phyloP scores from a whole-genome alignment of 768 basidiomycete species.

The Lepiota brunneoincarnata region DNA sequence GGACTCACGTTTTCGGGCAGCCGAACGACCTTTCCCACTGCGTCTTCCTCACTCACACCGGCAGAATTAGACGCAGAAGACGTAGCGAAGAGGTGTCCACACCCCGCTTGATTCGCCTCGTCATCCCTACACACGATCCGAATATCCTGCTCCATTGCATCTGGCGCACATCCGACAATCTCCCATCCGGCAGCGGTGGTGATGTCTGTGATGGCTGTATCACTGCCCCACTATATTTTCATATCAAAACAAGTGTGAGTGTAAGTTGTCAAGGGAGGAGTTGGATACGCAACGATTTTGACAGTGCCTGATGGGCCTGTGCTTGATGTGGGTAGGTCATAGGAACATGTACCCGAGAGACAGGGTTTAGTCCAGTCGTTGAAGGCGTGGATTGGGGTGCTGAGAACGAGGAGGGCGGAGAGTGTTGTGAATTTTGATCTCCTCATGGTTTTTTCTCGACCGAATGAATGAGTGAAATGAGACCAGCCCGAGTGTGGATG shows the following conservation, averaged over 20 bases:
- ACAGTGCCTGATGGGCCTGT: constrained; percentile 12
- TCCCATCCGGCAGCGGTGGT: constrained; percentile 38
- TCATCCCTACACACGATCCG: constrained; percentile 29
- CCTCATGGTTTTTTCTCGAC: no score
- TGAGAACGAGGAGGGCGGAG: constrained; percentile 5
- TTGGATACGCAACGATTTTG: constrained; percentile 9
- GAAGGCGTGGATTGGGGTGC: background rate
- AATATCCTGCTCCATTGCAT: constrained; percentile 26
- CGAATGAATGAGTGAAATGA: background rate
- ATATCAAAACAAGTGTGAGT: no score
- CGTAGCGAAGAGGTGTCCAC: constrained; percentile 17
- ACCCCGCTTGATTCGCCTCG: constrained; percentile 22
- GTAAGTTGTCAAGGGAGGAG: background rate
- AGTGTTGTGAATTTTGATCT: no score
- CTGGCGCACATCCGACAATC: constrained; percentile 32
- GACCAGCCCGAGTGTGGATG: background rate
- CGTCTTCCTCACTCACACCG: constrained; percentile 17
- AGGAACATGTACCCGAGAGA: constrained; percentile 13
- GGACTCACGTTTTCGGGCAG: constrained; percentile 47
- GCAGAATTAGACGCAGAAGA: background rate
- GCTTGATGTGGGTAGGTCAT: constrained; percentile 1
- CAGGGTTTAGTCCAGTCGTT: constrained; percentile 18
- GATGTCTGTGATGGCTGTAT: constrained; percentile 31
- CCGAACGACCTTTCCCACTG: constrained; percentile 41
- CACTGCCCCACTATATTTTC: constrained; percentile 24